Evolutionary conservation across 2,329 filamentous ascomycete genomes (phyloP).

Genomic region (Xylariaceae sp.): DNA sequence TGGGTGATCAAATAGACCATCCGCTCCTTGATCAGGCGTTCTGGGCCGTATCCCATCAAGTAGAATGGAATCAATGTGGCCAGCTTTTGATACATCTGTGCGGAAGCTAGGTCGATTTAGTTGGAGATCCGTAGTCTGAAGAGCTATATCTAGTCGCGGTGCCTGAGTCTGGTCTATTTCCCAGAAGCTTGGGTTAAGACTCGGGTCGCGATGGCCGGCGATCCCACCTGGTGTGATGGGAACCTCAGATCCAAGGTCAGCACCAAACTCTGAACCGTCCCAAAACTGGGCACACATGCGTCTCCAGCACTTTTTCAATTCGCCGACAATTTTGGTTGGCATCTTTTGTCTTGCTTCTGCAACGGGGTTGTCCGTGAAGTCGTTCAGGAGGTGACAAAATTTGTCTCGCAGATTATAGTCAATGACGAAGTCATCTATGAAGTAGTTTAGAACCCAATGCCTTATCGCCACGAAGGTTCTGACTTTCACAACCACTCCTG

Average conservation of each 20-base stretch:
- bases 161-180: slow-evolving; percentile 41
- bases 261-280: slow-evolving; percentile 67
- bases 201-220: slow-evolving; percentile 55
- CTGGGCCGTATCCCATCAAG: slow-evolving; percentile 40
- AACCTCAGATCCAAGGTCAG: slow-evolving; percentile 56
- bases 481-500: slow-evolving; percentile 89
- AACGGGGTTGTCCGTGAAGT: slow-evolving; percentile 54
- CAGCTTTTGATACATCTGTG: slow-evolving; percentile 43
- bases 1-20: slow-evolving; percentile 33
- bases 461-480: slow-evolving; percentile 91
- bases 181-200: slow-evolving; percentile 53
- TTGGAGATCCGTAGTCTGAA: slow-evolving; percentile 24
- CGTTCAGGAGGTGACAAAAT: slow-evolving; percentile 80
- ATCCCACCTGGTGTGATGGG: slow-evolving; percentile 75
- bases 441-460: slow-evolving; percentile 98
- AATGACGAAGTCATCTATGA: slow-evolving; percentile 85
- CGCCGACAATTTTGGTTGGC: slow-evolving; percentile 77
- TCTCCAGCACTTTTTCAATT: slow-evolving; percentile 97
- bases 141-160: slow-evolving; percentile 42
- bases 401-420: slow-evolving; percentile 68
- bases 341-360: slow-evolving; percentile 43
- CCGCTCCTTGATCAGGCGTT: slow-evolving; percentile 41
- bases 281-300: slow-evolving; percentile 86
- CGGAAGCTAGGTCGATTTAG: slow-evolving; percentile 38
- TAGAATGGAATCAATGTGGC: slow-evolving; percentile 46